A percentile compares a stretch with the other conserved stretches of the same genome.
Evolutionary conservation across 805 yeast species (phyloP).

Genomic region (Candida berthetii): DNA sequence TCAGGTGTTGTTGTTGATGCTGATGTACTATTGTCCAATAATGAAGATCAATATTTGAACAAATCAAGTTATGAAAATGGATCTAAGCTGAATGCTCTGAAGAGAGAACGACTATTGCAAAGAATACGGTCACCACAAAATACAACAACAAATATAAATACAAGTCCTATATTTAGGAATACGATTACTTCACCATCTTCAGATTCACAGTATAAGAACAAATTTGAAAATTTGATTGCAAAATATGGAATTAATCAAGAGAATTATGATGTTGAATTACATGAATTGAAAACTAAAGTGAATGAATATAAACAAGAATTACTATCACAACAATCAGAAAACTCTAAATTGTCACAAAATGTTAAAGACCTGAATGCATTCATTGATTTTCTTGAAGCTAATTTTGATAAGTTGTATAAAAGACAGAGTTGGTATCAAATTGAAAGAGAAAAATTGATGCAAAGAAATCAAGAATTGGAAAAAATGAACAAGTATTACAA

Average conservation of each 20-base stretch:
- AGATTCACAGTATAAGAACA: neutral
- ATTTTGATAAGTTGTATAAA: conserved; percentile 7
- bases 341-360: conserved; percentile 5
- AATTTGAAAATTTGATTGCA: neutral
- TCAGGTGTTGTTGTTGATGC: neutral
- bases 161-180: neutral
- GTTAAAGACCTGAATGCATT: conserved; percentile 12
- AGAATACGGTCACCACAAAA: neutral
- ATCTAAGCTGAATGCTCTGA: neutral
- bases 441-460: conserved; percentile 8
- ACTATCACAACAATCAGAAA: conserved; percentile 1
- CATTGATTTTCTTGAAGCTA: conserved; percentile 12
- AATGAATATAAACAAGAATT: neutral
- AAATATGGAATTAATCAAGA: neutral
- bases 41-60: neutral
- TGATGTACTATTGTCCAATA: neutral
- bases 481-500: conserved; percentile 4
- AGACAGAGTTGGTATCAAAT: neutral
- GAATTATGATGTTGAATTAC: neutral
- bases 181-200: neutral
- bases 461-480: conserved; percentile 7
- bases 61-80: neutral
- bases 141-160: neutral
- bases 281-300: neutral
- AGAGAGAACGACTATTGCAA: neutral